A percentile compares a stretch with the other conserved stretches of the same genome.
These are phyloP conservation scores for Nevesoporus exiguus DNA, from an alignment of 768 basidiomycete genomes.

Conservation along the genomic window DNA sequence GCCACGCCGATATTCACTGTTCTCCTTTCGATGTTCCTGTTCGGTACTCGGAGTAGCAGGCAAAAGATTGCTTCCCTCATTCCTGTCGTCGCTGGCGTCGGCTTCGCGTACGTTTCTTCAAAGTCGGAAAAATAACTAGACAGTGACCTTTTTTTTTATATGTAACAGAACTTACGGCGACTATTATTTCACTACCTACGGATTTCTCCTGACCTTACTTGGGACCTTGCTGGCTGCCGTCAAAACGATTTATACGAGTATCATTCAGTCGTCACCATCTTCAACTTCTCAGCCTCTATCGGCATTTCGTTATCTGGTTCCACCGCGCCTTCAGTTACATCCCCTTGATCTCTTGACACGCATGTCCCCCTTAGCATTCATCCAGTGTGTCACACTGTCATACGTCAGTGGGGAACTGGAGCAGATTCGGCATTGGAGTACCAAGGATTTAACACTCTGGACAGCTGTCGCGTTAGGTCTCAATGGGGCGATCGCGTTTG, in stretches of 20 bases:
- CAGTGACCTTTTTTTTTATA: neutral
- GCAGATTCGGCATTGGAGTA: conserved; percentile 48
- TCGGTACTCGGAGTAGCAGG: conserved; percentile 55
- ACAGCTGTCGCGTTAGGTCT: conserved; percentile 55
- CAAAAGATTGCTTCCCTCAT: conserved; percentile 69
- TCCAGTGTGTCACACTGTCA: conserved; percentile 80
- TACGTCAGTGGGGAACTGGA: conserved; percentile 78
- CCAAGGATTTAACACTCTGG: conserved; percentile 35
- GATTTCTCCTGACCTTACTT: conserved; percentile 82
- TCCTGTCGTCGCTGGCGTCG: conserved; percentile 88
- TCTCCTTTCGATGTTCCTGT: conserved; percentile 65
- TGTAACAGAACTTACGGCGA: conserved; percentile 85
- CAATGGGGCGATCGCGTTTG: conserved; percentile 89
- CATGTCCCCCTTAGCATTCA: conserved; percentile 89
- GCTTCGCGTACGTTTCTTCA: conserved; percentile 61
- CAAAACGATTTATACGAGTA: conserved; percentile 90
- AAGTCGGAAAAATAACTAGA: neutral
- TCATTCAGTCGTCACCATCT: conserved; percentile 53
- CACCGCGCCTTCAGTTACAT: conserved; percentile 45
- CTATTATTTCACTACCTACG: conserved; percentile 85
- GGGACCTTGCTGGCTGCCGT: conserved; percentile 91
- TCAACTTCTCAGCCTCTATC: conserved; percentile 16
- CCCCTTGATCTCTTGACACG: conserved; percentile 86
- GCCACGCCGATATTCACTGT: conserved; percentile 93
- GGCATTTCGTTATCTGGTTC: conserved; percentile 25